Evolutionary conservation across 2,329 filamentous ascomycete species (phyloP).

Genomic region (Aaosphaeria arxii): DNA sequence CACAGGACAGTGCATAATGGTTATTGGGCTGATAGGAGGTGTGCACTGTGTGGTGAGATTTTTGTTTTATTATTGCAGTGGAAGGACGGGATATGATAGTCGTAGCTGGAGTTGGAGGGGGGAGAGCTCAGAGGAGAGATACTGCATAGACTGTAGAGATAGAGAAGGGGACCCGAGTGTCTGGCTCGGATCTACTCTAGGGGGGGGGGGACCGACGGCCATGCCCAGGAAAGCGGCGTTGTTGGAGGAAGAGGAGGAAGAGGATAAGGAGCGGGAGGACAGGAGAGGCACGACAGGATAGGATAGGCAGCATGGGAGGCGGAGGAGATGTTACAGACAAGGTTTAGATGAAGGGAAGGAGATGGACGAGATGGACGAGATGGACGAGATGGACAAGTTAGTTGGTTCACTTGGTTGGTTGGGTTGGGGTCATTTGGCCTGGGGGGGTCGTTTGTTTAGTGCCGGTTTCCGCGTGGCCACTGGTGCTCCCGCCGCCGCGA

Average conservation of each 20-base stretch:
- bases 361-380: background rate
- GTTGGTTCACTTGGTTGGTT: background rate
- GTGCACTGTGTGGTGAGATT: background rate
- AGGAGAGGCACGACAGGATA: background rate
- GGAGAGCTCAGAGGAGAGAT: background rate
- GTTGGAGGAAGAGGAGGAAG: background rate
- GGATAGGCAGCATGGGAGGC: background rate
- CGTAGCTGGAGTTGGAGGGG: background rate
- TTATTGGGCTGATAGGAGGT: background rate
- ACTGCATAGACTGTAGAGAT: background rate
- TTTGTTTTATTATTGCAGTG: background rate
- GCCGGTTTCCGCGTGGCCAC: slow-evolving; percentile 22
- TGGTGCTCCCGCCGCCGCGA: slow-evolving; percentile 31
- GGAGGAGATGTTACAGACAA: background rate
- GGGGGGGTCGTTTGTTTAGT: slow-evolving; percentile 11
- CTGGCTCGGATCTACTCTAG: slow-evolving; percentile 29
- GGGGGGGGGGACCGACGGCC: slow-evolving; percentile 19
- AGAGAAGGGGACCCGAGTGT: slow-evolving; percentile 10
- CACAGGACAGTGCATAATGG: background rate
- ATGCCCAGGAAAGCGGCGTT: slow-evolving; percentile 4
- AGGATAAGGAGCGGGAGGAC: background rate
- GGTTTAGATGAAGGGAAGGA: background rate
- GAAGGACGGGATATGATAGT: background rate
- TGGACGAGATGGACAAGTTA: background rate
- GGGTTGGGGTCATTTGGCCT: background rate